A percentile compares a stretch with the other conserved stretches of the same genome.
These are phyloP conservation scores for Fonsecaea monophora DNA, from an alignment of 2,329 filamentous ascomycete species.

Conservation along the genomic window DNA sequence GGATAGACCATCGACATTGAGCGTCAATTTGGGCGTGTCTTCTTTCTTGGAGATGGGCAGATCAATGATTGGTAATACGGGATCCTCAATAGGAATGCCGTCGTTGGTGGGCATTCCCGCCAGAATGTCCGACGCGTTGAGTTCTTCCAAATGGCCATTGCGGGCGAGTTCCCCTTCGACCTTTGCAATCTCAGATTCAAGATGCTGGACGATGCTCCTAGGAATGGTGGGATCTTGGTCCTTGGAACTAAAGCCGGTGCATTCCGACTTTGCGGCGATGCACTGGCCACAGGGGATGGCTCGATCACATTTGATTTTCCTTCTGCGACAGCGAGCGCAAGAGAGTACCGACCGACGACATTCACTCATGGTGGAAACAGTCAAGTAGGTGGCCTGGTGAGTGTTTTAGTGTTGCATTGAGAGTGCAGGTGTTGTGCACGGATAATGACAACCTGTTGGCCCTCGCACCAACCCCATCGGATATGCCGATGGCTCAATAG, in stretches of 20 bases:
- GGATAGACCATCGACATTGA: slow-evolving; percentile 16
- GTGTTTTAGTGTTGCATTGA: slow-evolving; percentile 1
- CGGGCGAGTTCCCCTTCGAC: slow-evolving; percentile 44
- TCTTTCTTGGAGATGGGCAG: slow-evolving; percentile 23
- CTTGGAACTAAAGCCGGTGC: slow-evolving; percentile 44
- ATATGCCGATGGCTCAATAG: background rate
- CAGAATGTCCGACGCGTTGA: slow-evolving; percentile 40
- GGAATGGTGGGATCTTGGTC: slow-evolving; percentile 42
- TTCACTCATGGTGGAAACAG: slow-evolving; percentile 35
- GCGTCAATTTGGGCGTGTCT: slow-evolving; percentile 24
- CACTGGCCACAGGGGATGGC: slow-evolving; percentile 45
- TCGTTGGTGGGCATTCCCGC: slow-evolving; percentile 41
- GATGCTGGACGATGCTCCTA: slow-evolving; percentile 46
- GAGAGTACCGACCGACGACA: slow-evolving; percentile 42
- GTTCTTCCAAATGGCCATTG: slow-evolving; percentile 41
- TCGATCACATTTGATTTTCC: slow-evolving; percentile 43
- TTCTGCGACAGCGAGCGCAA: slow-evolving; percentile 40
- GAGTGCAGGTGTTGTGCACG: background rate
- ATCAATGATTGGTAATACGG: slow-evolving; percentile 32
- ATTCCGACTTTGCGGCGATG: slow-evolving; percentile 40
- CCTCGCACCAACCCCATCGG: slow-evolving; percentile 3
- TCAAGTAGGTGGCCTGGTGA: background rate
- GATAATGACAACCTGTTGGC: background rate
- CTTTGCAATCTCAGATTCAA: slow-evolving; percentile 46
- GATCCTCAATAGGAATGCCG: slow-evolving; percentile 34